Conservation (phyloP, 2,329 filamentous ascomycete species). For the Apiospora aurea region DNA sequence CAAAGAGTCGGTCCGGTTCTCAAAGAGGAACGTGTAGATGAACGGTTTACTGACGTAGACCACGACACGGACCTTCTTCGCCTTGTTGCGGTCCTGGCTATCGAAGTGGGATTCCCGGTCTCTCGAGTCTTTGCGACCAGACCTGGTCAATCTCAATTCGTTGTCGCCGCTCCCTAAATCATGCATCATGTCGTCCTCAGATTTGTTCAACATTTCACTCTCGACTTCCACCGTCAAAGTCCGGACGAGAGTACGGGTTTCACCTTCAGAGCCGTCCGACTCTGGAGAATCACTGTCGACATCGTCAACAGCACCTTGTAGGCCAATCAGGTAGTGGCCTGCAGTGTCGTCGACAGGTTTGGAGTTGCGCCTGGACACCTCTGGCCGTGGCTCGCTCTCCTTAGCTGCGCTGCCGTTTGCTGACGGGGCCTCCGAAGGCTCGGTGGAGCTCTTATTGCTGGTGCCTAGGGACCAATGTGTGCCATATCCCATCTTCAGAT, state of each 20-base stretch:
- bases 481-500: slow-evolving; percentile 71
- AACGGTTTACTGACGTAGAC: slow-evolving; percentile 79
- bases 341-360: slow-evolving; percentile 32
- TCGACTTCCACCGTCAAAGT: slow-evolving; percentile 73
- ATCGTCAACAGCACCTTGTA: slow-evolving; percentile 69
- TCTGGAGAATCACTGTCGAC: slow-evolving; percentile 43
- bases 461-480: slow-evolving; percentile 66
- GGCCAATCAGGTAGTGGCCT: slow-evolving; percentile 70
- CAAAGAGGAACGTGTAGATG: slow-evolving; percentile 79
- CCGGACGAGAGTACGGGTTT: slow-evolving; percentile 66
- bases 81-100: slow-evolving; percentile 61
- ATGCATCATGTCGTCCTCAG: slow-evolving; percentile 53
- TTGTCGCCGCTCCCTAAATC: slow-evolving; percentile 53
- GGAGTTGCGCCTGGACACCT: slow-evolving; percentile 20
- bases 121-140: slow-evolving; percentile 30
- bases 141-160: slow-evolving; percentile 34
- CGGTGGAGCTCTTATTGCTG: neutral
- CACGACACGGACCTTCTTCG: slow-evolving; percentile 69
- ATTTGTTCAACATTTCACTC: slow-evolving; percentile 45
- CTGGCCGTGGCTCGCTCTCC: slow-evolving; percentile 25
- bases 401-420: slow-evolving; percentile 20
- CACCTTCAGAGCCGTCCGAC: slow-evolving; percentile 38
- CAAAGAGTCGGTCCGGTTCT: slow-evolving; percentile 64
- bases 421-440: slow-evolving; percentile 28
- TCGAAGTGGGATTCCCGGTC: slow-evolving; percentile 43